Percentiles rank a stretch among this genome's conserved stretches.
Evolutionary conservation across 257 asterid species (phyloP).

Genomic region (Penstemon newberryi): DNA sequence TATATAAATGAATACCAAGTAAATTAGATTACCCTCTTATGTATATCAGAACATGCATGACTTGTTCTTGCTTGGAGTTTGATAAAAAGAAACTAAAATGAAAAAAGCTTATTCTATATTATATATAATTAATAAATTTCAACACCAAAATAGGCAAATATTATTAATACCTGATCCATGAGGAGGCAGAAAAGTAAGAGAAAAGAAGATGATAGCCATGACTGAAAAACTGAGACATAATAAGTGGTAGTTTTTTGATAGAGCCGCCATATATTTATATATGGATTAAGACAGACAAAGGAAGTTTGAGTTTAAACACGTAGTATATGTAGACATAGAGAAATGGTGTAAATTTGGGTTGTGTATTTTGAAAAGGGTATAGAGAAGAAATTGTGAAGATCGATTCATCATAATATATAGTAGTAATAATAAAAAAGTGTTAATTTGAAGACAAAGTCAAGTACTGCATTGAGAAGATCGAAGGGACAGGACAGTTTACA

Average conservation of each 20-base stretch:
- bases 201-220: constrained; percentile 38
- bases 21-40: neutral
- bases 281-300: neutral
- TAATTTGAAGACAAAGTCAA: constrained; percentile 27
- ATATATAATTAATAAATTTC: neutral
- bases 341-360: neutral
- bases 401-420: no score
- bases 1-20: neutral
- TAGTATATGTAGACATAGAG: neutral
- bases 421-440: neutral
- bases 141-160: neutral
- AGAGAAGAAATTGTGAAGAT: neutral
- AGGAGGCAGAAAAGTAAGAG: constrained; percentile 37
- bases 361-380: neutral
- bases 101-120: neutral
- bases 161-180: constrained; percentile 46
- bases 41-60: neutral
- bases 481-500: constrained; percentile 44
- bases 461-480: constrained; percentile 23
- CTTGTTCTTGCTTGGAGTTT: constrained; percentile 2
- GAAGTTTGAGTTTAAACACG: neutral
- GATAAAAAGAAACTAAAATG: no score
- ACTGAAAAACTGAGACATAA: constrained; percentile 36
- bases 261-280: constrained; percentile 28
- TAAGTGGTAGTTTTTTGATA: constrained; percentile 43